Percentiles rank a stretch among this genome's conserved stretches.
phyloP scores from a whole-genome alignment of 164 flowering plant genomes.

The Paratinospora sagittata region DNA sequence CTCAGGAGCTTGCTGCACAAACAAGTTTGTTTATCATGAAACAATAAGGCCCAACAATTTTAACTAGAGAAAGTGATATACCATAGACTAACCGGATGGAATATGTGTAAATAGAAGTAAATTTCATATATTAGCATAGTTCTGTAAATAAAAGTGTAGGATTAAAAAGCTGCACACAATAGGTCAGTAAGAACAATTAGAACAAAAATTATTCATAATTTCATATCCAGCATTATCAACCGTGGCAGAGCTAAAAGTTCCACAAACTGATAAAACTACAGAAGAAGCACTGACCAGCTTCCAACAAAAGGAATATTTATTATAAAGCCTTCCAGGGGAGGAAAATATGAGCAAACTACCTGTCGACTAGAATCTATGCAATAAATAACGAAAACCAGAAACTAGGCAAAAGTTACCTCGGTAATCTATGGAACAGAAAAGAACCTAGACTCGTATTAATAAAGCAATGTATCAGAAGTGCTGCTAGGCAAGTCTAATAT shows the following conservation, averaged over 20 bases:
- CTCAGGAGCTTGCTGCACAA: constrained; percentile 94
- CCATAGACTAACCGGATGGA: not conserved
- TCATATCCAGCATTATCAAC: not conserved
- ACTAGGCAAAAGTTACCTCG: not conserved
- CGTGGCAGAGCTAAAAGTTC: not conserved
- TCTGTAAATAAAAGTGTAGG: not conserved
- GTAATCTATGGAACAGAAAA: not conserved
- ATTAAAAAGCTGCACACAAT: not conserved
- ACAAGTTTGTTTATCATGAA: constrained; percentile 6
- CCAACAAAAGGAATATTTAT: not conserved
- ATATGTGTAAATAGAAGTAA: not conserved
- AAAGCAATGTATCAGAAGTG: not conserved
- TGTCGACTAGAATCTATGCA: no score
- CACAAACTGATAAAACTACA: not conserved
- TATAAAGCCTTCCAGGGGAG: not conserved
- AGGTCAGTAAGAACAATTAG: not conserved
- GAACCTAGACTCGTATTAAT: not conserved
- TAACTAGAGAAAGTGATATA: no score
- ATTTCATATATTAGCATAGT: not conserved
- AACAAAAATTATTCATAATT: not conserved
- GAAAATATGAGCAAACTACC: no score
- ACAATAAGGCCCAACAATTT: not conserved
- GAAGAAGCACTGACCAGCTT: not conserved
- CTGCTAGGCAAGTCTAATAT: not conserved
- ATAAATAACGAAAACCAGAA: not conserved